These are phyloP conservation scores for Neopestalotiopsis sp. DNA, from an alignment of 2,329 filamentous ascomycete genomes.

Conservation along the genomic window DNA sequence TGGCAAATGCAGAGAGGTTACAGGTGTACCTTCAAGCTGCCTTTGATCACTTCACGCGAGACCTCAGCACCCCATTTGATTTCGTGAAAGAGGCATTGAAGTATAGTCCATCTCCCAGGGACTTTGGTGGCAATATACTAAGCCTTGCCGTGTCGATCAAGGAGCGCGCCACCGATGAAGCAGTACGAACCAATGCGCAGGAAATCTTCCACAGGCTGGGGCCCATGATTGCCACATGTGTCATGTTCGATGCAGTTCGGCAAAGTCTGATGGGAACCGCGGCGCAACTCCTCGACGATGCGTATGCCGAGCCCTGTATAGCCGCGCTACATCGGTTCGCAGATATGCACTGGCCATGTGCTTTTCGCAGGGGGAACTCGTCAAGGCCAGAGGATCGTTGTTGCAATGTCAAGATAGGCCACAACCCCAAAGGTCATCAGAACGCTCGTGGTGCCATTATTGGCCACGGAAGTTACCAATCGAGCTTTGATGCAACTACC, in stretches of 20 bases:
- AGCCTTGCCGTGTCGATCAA: slow-evolving; percentile 18
- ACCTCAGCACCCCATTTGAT: slow-evolving; percentile 17
- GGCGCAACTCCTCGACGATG: slow-evolving; percentile 34
- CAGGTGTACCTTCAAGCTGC: slow-evolving; percentile 15
- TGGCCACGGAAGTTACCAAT: slow-evolving; percentile 35
- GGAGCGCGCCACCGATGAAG: not conserved
- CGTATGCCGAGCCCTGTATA: slow-evolving; percentile 33
- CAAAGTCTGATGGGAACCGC: slow-evolving; percentile 35
- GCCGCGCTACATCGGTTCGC: slow-evolving; percentile 35
- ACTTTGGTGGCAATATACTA: slow-evolving; percentile 20
- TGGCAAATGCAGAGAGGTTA: slow-evolving; percentile 10
- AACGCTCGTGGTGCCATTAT: slow-evolving; percentile 36
- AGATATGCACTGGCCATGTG: slow-evolving; percentile 33
- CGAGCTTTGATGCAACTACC: slow-evolving; percentile 27
- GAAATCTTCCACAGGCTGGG: slow-evolving; percentile 35
- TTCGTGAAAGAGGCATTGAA: slow-evolving; percentile 19
- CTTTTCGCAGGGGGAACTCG: slow-evolving; percentile 27
- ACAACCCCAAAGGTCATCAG: slow-evolving; percentile 37
- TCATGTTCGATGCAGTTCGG: slow-evolving; percentile 37
- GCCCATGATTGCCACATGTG: slow-evolving; percentile 36
- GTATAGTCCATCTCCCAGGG: slow-evolving; percentile 15
- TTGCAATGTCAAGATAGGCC: slow-evolving; percentile 35
- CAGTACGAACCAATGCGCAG: slow-evolving; percentile 26
- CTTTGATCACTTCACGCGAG: slow-evolving; percentile 12
- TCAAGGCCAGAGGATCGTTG: slow-evolving; percentile 32